Conservation (phyloP, 2,329 filamentous ascomycete genomes). For the Xylariaceae sp. region DNA sequence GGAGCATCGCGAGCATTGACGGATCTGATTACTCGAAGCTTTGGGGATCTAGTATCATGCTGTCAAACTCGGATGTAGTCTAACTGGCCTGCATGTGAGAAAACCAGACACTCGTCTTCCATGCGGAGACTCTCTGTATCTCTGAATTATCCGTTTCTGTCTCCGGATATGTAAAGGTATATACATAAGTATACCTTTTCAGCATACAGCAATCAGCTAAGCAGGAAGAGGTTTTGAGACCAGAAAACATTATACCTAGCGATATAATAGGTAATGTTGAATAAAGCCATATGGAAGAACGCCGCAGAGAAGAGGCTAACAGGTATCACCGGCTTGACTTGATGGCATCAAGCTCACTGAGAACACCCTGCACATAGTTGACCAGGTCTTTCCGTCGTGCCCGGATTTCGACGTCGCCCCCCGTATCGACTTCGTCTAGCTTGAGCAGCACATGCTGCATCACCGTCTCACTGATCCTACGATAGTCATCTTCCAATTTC, state of each 20-base stretch:
- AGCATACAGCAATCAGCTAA: slow-evolving; percentile 3
- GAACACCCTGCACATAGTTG: slow-evolving; percentile 60
- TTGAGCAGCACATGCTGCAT: slow-evolving; percentile 73
- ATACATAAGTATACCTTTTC: not conserved
- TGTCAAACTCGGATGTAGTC: not conserved
- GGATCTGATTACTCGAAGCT: not conserved
- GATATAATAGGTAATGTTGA: not conserved
- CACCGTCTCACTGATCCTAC: slow-evolving; percentile 68
- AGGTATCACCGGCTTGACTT: slow-evolving; percentile 19
- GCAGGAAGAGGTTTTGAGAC: not conserved
- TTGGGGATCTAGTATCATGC: slow-evolving; percentile 4
- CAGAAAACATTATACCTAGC: not conserved
- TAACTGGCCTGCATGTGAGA: not conserved
- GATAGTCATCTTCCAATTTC: slow-evolving; percentile 68
- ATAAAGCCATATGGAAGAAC: not conserved
- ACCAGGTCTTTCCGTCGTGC: slow-evolving; percentile 65
- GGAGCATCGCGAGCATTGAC: not conserved
- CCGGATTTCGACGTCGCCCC: slow-evolving; percentile 61
- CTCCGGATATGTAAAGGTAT: not conserved
- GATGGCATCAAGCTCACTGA: slow-evolving; percentile 57
- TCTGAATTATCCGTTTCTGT: not conserved
- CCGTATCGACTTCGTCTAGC: slow-evolving; percentile 69
- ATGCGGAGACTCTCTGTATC: not conserved
- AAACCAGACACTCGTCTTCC: not conserved
- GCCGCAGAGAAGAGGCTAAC: not conserved